Evolutionary conservation across 139 green algal species (phyloP), one percentile per base, ranked within the genome.

Genomic region (Micractinium sp.): DNA sequence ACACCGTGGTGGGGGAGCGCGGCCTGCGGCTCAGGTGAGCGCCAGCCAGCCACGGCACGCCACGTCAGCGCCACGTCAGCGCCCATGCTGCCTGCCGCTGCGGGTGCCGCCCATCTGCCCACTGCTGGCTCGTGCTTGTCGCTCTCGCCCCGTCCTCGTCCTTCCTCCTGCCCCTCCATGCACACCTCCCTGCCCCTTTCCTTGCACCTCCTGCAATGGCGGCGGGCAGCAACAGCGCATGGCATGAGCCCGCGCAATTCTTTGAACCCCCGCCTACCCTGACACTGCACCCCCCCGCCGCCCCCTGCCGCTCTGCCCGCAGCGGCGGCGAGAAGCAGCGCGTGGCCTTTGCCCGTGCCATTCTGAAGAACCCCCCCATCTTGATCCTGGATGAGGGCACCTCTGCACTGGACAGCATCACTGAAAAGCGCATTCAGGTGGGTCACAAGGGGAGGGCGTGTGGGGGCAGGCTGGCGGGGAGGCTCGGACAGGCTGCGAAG

Each of bases 171-270:
- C 18, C 71, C 71, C 71, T 36, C 3, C 13, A 13, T 20, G 29
- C 71, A 20, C 19, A 2, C 33, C 75, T 14, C 29, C 75, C 75
- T 29, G 1, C 35, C 75, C 75, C n/a, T 27, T 3, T 5, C 29
- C 35, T 33, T n/a, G n/a, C n/a, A n/a, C 36, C 75, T 1, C 33
- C 75, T 33, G 63, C 63, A 5, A 12, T 60, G 77, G 79, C n/a
- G 93, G 95, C 47, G 96, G 96, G 18, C 94, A 98, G 93, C 97
- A 97, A 94, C 95, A 98, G 91, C 90, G 96, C 35, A 96, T 98
- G 31, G 95, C 96, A 31, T 98, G 98, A 77, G 96, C 97, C 35
- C 93, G 96, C 56, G 96, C 97, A 16, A 90, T 98, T n/a, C n/a
- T n/a, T n/a, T n/a, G n/a, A n/a, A n/a, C n/a, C n/a, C n/a, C n/a